A percentile compares a stretch with the other conserved stretches of the same genome.
Conservation (phyloP, 352 stramenopile genomes). For the Pythium rishiriense region DNA sequence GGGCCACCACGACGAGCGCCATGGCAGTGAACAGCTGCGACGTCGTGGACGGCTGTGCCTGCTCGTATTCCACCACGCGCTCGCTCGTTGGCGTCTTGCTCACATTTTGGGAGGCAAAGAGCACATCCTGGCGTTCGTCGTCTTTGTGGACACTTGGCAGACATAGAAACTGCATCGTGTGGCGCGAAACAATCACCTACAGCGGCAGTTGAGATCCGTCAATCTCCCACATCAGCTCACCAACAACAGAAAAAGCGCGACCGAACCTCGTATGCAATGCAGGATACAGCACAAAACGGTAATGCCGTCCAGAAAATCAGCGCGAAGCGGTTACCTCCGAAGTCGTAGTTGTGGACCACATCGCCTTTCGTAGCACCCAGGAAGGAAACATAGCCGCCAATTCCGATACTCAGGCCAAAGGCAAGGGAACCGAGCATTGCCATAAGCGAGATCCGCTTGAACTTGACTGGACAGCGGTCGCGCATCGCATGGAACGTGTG, state of each 20-base stretch:
- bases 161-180: constrained; percentile 44
- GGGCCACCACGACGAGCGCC: constrained; percentile 33
- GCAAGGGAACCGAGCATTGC: constrained; percentile 36
- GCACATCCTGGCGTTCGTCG: constrained; percentile 32
- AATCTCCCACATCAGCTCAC: neutral
- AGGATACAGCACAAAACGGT: constrained; percentile 40
- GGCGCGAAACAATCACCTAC: constrained; percentile 48
- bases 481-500: constrained; percentile 52
- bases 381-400: constrained; percentile 58
- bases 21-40: constrained; percentile 27
- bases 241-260: neutral
- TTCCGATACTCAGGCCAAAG: constrained; percentile 40
- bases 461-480: constrained; percentile 37
- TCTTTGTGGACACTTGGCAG: constrained; percentile 20
- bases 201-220: neutral
- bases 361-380: constrained; percentile 41
- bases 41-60: constrained; percentile 14
- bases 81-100: constrained; percentile 19
- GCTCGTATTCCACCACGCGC: constrained; percentile 10
- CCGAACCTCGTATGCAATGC: constrained; percentile 50
- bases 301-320: constrained; percentile 47
- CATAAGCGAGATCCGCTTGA: constrained; percentile 35
- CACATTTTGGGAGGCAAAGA: constrained; percentile 32
- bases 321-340: constrained; percentile 27
- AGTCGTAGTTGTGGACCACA: constrained; percentile 53